Evolutionary conservation across 1,284 basidiomycete genomes (phyloP).

Genomic region (Clitocybe nebularis): DNA sequence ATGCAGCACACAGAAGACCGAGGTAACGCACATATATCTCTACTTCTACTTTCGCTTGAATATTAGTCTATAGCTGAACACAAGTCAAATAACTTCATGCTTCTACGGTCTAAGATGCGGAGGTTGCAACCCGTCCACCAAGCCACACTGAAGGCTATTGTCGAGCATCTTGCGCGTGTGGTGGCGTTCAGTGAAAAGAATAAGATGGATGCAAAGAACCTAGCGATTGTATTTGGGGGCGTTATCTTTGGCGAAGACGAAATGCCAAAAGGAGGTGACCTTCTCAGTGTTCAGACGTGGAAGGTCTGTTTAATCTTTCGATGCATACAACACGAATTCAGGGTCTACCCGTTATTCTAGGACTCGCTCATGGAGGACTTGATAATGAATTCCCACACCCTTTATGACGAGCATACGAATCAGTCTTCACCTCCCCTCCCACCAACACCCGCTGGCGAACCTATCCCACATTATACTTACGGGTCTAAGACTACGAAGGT

Average conservation of each 20-base stretch:
- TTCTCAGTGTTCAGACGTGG: constrained; percentile 64
- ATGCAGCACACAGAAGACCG: constrained; percentile 77
- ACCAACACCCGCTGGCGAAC: constrained; percentile 60
- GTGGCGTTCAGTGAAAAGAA: constrained; percentile 70
- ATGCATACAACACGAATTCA: too few species aligned
- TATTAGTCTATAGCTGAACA: constrained; percentile 54
- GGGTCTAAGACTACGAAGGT: constrained; percentile 67
- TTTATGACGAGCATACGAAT: constrained; percentile 53
- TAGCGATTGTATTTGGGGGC: constrained; percentile 82
- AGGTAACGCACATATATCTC: constrained; percentile 38
- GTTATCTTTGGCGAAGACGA: constrained; percentile 92
- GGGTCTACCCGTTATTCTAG: too few species aligned
- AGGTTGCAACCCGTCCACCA: constrained; percentile 86
- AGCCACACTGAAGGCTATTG: constrained; percentile 80
- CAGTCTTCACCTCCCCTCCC: constrained; percentile 60
- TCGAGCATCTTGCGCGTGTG: constrained; percentile 86
- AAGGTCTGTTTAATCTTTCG: constrained; percentile 56
- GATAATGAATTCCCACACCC: constrained; percentile 59
- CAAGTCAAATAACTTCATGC: constrained; percentile 64
- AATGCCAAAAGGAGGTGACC: constrained; percentile 68
- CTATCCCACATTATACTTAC: constrained; percentile 50
- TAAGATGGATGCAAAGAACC: constrained; percentile 93
- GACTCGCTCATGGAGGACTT: constrained; percentile 88
- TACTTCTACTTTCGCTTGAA: constrained; percentile 8
- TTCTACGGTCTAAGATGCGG: constrained; percentile 78